A percentile compares a stretch with the other conserved stretches of the same genome.
Evolutionary conservation across 2,329 filamentous ascomycete species (phyloP).

Genomic region (Scleromitrula shiraiana): DNA sequence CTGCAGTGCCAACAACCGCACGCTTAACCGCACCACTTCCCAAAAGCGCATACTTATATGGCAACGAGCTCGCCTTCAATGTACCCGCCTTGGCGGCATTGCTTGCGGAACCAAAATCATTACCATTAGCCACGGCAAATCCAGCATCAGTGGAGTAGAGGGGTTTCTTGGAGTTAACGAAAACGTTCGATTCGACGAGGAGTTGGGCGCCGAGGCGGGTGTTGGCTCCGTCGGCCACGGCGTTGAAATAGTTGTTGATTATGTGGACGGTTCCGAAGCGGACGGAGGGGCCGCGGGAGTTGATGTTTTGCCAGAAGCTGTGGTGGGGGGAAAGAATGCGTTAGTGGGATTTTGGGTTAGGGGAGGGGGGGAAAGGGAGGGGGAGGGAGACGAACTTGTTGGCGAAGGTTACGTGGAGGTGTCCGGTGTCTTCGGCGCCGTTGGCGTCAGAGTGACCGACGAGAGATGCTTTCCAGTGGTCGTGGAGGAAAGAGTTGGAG

Average conservation of each 20-base stretch:
- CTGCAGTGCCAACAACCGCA: conserved; percentile 28
- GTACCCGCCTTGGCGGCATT: conserved; percentile 44
- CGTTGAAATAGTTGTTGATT: conserved; percentile 3
- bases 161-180: conserved; percentile 35
- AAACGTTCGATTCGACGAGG: conserved; percentile 48
- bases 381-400: conserved; percentile 15
- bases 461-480: conserved; percentile 31
- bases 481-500: conserved; percentile 36
- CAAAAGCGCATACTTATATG: conserved; percentile 45
- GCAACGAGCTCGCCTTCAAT: conserved; percentile 32
- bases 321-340: neutral
- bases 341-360: no score
- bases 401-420: conserved; percentile 23
- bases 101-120: conserved; percentile 38
- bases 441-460: conserved; percentile 27
- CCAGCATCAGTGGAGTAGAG: conserved; percentile 26
- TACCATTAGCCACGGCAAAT: conserved; percentile 37
- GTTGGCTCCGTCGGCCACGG: conserved; percentile 37
- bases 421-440: conserved; percentile 21
- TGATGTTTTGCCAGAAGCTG: conserved; percentile 4
- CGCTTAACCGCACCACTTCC: conserved; percentile 40
- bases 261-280: conserved; percentile 4
- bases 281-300: conserved; percentile 4
- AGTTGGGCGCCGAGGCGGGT: conserved; percentile 47
- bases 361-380: neutral